These are phyloP conservation scores for Aspergillus sp. DNA, from an alignment of 2,329 filamentous ascomycete species.

Conservation along the genomic window DNA sequence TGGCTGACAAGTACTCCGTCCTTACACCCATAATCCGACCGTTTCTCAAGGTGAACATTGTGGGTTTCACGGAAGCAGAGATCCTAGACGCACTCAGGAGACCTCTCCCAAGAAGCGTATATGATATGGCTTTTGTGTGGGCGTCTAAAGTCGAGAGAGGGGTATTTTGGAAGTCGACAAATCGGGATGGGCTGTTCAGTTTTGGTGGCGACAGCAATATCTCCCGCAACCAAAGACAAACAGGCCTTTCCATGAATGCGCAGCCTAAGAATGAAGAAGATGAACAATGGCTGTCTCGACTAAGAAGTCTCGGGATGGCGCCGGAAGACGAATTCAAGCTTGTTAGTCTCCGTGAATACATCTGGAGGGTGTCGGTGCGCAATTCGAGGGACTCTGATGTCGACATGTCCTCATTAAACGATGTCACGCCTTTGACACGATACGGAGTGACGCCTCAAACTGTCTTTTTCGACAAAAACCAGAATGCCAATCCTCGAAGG, in stretches of 20 bases:
- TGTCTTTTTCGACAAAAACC: constrained; percentile 79
- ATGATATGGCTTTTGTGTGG: constrained; percentile 83
- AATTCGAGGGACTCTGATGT: constrained; percentile 48
- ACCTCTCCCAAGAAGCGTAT: constrained; percentile 67
- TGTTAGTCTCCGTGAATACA: constrained; percentile 76
- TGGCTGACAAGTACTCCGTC: constrained; percentile 76
- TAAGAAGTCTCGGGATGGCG: constrained; percentile 74
- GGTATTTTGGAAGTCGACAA: constrained; percentile 75
- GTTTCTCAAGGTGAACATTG: constrained; percentile 67
- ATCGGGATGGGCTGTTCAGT: constrained; percentile 62
- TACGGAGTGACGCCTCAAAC: constrained; percentile 76
- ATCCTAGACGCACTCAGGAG: constrained; percentile 76
- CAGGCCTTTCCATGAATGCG: constrained; percentile 45
- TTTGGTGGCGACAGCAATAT: constrained; percentile 50
- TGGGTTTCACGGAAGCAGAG: constrained; percentile 61
- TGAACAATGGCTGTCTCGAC: constrained; percentile 78
- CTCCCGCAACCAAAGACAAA: constrained; percentile 47
- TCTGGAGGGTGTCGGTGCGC: constrained; percentile 74
- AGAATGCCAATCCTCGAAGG: constrained; percentile 40
- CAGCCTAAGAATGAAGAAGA: constrained; percentile 80
- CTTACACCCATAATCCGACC: constrained; percentile 70
- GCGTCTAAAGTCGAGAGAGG: constrained; percentile 72
- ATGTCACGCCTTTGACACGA: constrained; percentile 65
- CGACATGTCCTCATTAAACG: constrained; percentile 48
- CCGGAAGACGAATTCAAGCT: constrained; percentile 84